These are phyloP conservation scores for Sporothrix variecibatus DNA, from an alignment of 2,329 filamentous ascomycete genomes.

Conservation along the genomic window DNA sequence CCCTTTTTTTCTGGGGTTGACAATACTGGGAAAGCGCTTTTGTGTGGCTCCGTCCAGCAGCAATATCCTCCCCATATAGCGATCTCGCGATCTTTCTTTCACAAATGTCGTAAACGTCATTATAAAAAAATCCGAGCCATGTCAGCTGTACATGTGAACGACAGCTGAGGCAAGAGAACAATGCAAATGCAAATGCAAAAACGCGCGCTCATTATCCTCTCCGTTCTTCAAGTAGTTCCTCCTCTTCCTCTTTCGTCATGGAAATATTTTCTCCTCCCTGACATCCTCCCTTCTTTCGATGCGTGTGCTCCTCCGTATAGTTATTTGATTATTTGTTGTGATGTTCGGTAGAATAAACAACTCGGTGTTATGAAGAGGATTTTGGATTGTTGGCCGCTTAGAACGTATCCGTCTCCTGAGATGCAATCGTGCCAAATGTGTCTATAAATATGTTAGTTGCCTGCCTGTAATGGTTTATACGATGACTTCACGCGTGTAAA, in stretches of 20 bases:
- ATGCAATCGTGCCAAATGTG: conserved; percentile 55
- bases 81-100: conserved; percentile 8
- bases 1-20: not conserved
- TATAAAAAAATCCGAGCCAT: conserved; percentile 7
- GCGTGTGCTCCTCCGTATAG: conserved; percentile 11
- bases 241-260: not conserved
- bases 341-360: not conserved
- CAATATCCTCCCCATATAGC: not conserved
- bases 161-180: not conserved
- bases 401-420: conserved; percentile 58
- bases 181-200: not conserved
- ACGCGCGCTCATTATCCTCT: not conserved
- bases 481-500: not conserved
- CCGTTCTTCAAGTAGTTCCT: not conserved
- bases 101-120: conserved; percentile 19
- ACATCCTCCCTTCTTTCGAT: not conserved
- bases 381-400: conserved; percentile 32
- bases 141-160: not conserved
- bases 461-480: conserved; percentile 24
- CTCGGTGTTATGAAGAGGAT: no score
- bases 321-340: not conserved
- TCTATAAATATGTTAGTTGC: conserved; percentile 39
- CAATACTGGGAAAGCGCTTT: not conserved
- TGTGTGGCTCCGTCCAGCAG: not conserved
- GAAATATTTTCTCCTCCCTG: not conserved